Base-by-base conservation (phyloP, 306 rosid genomes). In the Prunus salicina region DNA sequence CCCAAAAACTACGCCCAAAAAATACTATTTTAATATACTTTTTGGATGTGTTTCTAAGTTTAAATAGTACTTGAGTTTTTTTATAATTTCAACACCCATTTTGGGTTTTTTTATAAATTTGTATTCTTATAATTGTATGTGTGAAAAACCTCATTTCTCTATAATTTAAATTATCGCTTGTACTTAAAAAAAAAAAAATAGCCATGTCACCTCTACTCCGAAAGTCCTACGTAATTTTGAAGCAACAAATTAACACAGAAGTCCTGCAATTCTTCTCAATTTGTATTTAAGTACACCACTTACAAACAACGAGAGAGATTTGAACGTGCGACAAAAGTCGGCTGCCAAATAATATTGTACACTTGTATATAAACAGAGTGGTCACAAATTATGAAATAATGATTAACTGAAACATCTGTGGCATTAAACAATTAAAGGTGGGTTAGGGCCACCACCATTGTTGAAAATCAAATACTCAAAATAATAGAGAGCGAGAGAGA, bases 401-500 rank as follows among this genome's bases (percentile, higher is more conserved):
- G 20, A 73, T 79, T 25, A 53, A 19, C 41, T 32, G 34, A 81
- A 75, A 71, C 18, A 67, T 87, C 75, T 81, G 81, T 78, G 81
- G 73, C 84, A 86, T 84, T 72, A 76, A 88, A 86, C 82, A 81
- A 76, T 79, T 79, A 71, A 6, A 70, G 88, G 82, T 68, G 38
- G 45, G 84, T 68, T 77, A 19, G 83, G 85, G 25, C 68, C 79
- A 83, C 65, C 79, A 83, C 65, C 71, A 30, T 82, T 55, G 81
- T 76, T 79, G 81, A 83, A 80, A 55, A 77, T 81, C 74, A 67
- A 87, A 81, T 80, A 79, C 90, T 82, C 84, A 77, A 61, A 73
- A 80, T 53, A 65, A 79, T 74, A 69, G 64, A 49, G 53, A 5
- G 41, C 6, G 43, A 6, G 8, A 34, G 43, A 34, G 41, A 6